Evolutionary conservation across 768 basidiomycete species (phyloP).

Genomic region (Pleurotus tuber-regium): DNA sequence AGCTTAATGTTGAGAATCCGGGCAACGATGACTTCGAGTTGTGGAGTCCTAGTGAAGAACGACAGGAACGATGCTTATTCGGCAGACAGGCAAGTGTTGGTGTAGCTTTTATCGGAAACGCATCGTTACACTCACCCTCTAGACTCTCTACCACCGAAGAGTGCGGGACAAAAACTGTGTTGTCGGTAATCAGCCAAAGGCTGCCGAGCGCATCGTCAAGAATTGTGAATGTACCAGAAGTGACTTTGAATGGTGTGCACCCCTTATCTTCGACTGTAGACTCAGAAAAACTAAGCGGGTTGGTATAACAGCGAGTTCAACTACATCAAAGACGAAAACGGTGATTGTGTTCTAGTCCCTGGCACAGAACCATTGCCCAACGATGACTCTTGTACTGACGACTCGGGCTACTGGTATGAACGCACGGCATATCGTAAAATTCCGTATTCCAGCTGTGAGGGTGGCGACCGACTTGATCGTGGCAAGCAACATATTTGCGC

Average conservation of each 20-base stretch:
- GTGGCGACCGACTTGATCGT: slow-evolving; percentile 73
- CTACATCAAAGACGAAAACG: slow-evolving; percentile 62
- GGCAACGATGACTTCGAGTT: slow-evolving; percentile 91
- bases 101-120: background rate
- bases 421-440: slow-evolving; percentile 90
- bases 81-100: slow-evolving; percentile 69
- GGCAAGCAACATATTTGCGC: slow-evolving; percentile 79
- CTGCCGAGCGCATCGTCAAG: slow-evolving; percentile 47
- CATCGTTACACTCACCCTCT: background rate
- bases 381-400: slow-evolving; percentile 61
- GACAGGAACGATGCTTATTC: slow-evolving; percentile 88
- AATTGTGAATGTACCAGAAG: slow-evolving; percentile 70
- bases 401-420: slow-evolving; percentile 88
- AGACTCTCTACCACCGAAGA: slow-evolving; percentile 93
- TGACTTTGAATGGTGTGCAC: slow-evolving; percentile 92
- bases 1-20: slow-evolving; percentile 66
- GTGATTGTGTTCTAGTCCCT: slow-evolving; percentile 74
- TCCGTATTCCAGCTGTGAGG: slow-evolving; percentile 84
- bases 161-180: slow-evolving; percentile 77
- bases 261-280: background rate
- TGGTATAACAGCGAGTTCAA: slow-evolving; percentile 94
- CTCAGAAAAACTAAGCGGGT: background rate
- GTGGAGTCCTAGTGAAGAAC: slow-evolving; percentile 92
- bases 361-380: slow-evolving; percentile 61
- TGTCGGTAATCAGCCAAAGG: slow-evolving; percentile 69